A percentile compares a stretch with the other conserved stretches of the same genome.
phyloP scores from a whole-genome alignment of 148 eudicot genomes.

The Rhododendron simsii region DNA sequence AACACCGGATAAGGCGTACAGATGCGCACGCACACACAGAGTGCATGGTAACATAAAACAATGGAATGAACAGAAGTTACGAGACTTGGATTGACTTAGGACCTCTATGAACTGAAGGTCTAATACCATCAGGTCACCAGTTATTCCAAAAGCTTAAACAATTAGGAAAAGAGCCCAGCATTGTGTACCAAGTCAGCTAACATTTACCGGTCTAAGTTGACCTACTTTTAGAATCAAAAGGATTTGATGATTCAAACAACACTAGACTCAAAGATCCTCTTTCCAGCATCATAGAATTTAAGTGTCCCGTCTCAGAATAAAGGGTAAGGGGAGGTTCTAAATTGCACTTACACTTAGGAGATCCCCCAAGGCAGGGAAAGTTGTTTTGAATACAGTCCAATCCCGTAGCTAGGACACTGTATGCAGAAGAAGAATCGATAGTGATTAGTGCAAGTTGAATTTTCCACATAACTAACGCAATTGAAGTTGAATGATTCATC shows the following conservation, averaged over 20 bases:
- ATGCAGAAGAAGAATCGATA: not conserved
- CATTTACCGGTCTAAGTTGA: not conserved
- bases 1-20: no score
- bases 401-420: slow-evolving; percentile 32
- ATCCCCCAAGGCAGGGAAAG: no score
- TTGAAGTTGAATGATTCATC: no score
- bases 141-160: not conserved
- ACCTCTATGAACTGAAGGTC: not conserved
- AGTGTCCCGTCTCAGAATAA: no score
- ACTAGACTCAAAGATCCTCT: not conserved
- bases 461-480: no score
- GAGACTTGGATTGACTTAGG: not conserved
- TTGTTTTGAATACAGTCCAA: not conserved
- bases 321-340: not conserved
- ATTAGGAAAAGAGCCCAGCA: not conserved
- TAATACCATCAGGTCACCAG: not conserved
- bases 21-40: no score
- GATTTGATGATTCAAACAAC: not conserved
- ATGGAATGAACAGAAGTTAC: no score
- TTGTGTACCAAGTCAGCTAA: not conserved
- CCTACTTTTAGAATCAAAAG: not conserved
- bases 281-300: no score
- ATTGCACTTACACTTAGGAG: slow-evolving; percentile 32
- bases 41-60: no score
- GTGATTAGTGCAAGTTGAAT: no score